Percentiles rank a stretch among this genome's conserved stretches.
Evolutionary conservation across 345 rosid genomes (phyloP).

Genomic region (Raphanus raphanistrum): DNA sequence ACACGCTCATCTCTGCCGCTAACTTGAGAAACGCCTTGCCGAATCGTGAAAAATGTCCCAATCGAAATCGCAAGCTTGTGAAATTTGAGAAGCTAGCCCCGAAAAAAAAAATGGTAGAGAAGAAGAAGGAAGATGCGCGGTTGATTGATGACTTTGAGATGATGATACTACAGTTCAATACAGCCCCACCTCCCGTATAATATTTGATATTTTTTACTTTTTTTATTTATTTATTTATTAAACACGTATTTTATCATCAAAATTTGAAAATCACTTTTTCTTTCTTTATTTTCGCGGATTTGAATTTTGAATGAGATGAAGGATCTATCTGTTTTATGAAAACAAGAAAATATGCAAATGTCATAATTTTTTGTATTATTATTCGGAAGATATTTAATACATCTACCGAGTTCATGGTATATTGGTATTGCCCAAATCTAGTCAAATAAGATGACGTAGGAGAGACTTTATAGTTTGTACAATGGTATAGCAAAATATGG

Average conservation of each 20-base stretch:
- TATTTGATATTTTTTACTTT: constrained; percentile 6
- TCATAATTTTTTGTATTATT: not conserved
- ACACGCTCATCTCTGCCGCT: constrained; percentile 35
- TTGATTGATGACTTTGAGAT: not conserved
- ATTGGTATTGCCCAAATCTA: not conserved
- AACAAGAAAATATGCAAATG: not conserved
- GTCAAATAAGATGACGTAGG: not conserved
- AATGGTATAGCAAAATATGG: constrained; percentile 1
- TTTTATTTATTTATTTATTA: constrained; percentile 15
- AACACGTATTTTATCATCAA: constrained; percentile 2
- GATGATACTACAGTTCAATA: not conserved
- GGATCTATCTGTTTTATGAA: not conserved
- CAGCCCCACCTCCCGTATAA: constrained; percentile 32
- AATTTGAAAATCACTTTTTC: not conserved
- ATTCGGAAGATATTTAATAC: not conserved
- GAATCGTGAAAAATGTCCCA: not conserved
- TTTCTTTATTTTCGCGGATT: constrained; percentile 15
- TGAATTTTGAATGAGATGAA: constrained; percentile 16
- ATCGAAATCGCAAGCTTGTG: constrained; percentile 3
- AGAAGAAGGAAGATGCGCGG: not conserved
- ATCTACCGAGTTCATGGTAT: not conserved
- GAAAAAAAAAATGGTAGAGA: constrained; percentile 7
- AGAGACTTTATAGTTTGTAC: not conserved
- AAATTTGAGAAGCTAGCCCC: constrained; percentile 5
- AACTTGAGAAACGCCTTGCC: not conserved